Evolutionary conservation across 192 early-diverging fungal genomes (phyloP).

Genomic region (Umbelopsis sp.): DNA sequence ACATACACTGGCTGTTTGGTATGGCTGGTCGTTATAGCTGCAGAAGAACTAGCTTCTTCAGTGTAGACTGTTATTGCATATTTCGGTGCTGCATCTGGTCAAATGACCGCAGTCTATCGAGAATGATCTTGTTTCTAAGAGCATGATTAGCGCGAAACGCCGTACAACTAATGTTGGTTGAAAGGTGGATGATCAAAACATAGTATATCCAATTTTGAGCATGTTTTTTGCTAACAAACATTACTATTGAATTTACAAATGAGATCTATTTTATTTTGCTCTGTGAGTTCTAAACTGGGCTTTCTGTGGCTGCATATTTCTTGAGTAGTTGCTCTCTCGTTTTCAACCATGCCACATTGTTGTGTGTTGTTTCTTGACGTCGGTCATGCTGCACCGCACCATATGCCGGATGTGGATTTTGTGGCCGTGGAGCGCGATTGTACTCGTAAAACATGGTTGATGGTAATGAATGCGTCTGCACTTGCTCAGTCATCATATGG

Average conservation of each 20-base stretch:
- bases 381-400: neutral
- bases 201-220: too few relatives aligned
- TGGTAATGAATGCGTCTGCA: neutral
- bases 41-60: too few relatives aligned
- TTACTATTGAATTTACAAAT: neutral
- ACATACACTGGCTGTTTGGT: too few relatives aligned
- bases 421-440: neutral
- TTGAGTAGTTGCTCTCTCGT: neutral
- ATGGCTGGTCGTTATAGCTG: too few relatives aligned
- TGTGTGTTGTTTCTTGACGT: neutral
- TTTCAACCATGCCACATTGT: neutral
- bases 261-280: neutral
- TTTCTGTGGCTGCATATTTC: conserved; percentile 1
- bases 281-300: neutral
- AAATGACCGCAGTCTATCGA: too few relatives aligned
- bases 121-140: too few relatives aligned
- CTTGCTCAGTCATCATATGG: neutral
- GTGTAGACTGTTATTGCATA: too few relatives aligned
- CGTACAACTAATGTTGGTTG: too few relatives aligned
- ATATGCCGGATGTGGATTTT: neutral
- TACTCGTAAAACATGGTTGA: conserved; percentile 8
- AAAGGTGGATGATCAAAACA: too few relatives aligned
- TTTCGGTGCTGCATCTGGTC: too few relatives aligned
- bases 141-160: too few relatives aligned
- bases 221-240: neutral